Base-by-base conservation (phyloP, 768 basidiomycete genomes). In the Hemileccinum impolitum region DNA sequence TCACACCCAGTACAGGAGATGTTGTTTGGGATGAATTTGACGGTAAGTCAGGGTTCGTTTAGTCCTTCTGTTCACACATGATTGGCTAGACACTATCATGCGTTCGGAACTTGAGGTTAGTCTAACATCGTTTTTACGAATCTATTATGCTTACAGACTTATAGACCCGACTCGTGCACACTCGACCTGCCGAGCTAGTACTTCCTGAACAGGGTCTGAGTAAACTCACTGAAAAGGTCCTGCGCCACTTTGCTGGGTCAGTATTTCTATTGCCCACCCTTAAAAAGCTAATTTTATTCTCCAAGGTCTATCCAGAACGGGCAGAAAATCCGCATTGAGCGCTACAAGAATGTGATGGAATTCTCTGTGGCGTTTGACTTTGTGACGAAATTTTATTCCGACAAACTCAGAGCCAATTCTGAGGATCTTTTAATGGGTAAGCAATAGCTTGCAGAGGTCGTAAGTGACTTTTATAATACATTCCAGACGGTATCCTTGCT, bases 21-120 rank as follows among this genome's bases (percentile, higher is more conserved):
- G 87, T 99, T 3, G 71, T 92, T 3, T 98, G 91, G 82, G 95
- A 99, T 60, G 82, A 90, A 47, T 95, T 94, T 60, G 76, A 87
- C 45, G 93, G 90, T 85, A 59, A 45, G 60, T 43, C 26, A 12
- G 17, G 31, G 13, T 31, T 5, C 31, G 26, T 38, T n/a, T 14
- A 12, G 39, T 11, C 25, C 32, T 41, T 39, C 5, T 47, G 37
- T 38, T 40, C 42, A 55, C 45, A 47, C 17, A 40, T 15, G 55
- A 52, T 6, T 36, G 31, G 19, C 14, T 59, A 87, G 93, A 96
- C 65, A 81, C 80, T 3, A 68, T 81, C 28, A 90, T 96, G 83
- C 79, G 94, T 12, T 83, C 85, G 8, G 94, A 98, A 66, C 79
- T 96, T 2, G 94, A 96, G 75, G 91, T 87, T 42, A 36, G 71